Percentiles rank a stretch among this genome's conserved stretches.
Conservation (phyloP, 169 alveolate genomes). For the Plasmodium chabaudi region DNA sequence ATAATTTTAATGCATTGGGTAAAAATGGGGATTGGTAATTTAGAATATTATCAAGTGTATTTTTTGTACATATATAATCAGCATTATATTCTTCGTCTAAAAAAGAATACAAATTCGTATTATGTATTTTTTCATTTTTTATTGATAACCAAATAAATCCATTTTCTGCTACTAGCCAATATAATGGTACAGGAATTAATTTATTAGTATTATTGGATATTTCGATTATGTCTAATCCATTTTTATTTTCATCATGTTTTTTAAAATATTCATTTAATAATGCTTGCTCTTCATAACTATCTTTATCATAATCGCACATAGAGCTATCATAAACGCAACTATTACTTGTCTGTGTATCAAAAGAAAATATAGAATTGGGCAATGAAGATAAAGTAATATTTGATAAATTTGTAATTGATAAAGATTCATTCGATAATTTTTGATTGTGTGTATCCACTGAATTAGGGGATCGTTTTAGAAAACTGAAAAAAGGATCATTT, state of each 20-base stretch:
- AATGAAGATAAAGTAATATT: constrained; percentile 49
- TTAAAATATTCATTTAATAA: constrained; percentile 66
- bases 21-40: constrained; percentile 67
- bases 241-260: constrained; percentile 24
- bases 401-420: constrained; percentile 22
- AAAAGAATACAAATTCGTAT: constrained; percentile 51
- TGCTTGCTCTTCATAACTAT: constrained; percentile 46
- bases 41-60: constrained; percentile 66
- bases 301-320: constrained; percentile 60
- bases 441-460: background rate
- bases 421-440: constrained; percentile 3
- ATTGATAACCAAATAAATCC: constrained; percentile 66
- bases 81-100: constrained; percentile 45
- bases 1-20: constrained; percentile 27
- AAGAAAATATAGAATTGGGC: constrained; percentile 47
- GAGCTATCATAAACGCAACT: constrained; percentile 42
- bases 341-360: constrained; percentile 28
- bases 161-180: constrained; percentile 75
- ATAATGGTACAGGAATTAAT: constrained; percentile 66
- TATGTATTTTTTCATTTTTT: constrained; percentile 62
- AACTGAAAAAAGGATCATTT: constrained; percentile 65
- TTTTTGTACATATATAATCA: constrained; percentile 52
- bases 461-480: constrained; percentile 18
- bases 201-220: constrained; percentile 51
- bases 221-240: constrained; percentile 24